Base-by-base conservation (phyloP, 768 basidiomycete species). In the Rhodotorula kratochvilovae region DNA sequence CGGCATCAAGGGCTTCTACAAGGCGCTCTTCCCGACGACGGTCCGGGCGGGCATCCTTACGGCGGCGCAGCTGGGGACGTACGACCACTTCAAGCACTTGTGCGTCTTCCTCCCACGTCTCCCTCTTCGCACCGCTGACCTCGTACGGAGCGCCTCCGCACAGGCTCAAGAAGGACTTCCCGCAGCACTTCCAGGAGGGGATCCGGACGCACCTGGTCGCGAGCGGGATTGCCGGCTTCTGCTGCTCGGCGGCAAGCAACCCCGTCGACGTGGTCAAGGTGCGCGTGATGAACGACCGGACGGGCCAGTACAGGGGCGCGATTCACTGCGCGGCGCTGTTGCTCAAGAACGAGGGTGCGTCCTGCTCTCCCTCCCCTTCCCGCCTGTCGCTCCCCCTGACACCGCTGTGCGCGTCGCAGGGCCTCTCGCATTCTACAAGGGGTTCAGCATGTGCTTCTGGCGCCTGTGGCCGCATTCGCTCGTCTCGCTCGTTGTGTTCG, bases 11-110 rank as follows among this genome's bases (percentile, higher is more conserved):
- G 77, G 77, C 5, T 62, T 77, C 17, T 78, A 76, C 35, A 57
- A 70, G 23, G 77, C 74, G 8, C 66, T 78, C 15, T 51, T 63
- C 5, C 76, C 77, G 19, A 78, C 77, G 7, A 75, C 67, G 33
- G 43, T 76, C 29, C 72, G 77, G 8, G 77, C 77, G 1, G 77
- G 77, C 1, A 75, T 78, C 57, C 43, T 78, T 25, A 78, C 77
- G 35, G 61, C 72, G 7, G 56, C 61, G 17, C 77, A 78, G 48
- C 48, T 78, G 7, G 77, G 75, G 1, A 51, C 45, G 4, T 78
- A 78, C 54, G 77, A 78, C 61, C 70, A 73, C 13, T 50, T 66
- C 35, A 78, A 78, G 67, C 66, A 66, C n/a, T 45, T 61, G 73
- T 68, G 50, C 62, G 73, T 55, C 29, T 35, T 35, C 11, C 35